phyloP scores from a whole-genome alignment of 2,329 filamentous ascomycete species.

The Beauveria rudraprayagi region DNA sequence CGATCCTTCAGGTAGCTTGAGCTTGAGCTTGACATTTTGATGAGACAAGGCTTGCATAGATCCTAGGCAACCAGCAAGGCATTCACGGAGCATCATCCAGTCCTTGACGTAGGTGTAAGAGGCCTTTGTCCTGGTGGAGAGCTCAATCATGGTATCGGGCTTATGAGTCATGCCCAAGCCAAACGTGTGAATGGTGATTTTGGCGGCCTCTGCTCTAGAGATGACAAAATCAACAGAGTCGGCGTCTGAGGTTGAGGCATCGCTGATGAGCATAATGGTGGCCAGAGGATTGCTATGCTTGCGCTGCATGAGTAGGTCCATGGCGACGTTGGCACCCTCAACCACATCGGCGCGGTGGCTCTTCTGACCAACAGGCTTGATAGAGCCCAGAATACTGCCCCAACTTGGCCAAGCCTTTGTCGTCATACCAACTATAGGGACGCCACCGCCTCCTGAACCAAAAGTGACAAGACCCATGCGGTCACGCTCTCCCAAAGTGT shows the following conservation, averaged over 20 bases:
- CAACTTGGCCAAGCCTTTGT: slow-evolving; percentile 91
- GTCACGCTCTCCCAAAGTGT: slow-evolving; percentile 82
- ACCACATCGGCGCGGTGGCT: slow-evolving; percentile 94
- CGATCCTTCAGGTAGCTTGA: slow-evolving; percentile 89
- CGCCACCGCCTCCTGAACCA: slow-evolving; percentile 85
- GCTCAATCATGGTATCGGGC: slow-evolving; percentile 96
- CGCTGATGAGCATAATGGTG: slow-evolving; percentile 92
- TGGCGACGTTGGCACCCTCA: slow-evolving; percentile 93
- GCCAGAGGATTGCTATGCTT: slow-evolving; percentile 94
- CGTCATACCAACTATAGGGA: slow-evolving; percentile 96
- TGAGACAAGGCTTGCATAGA: slow-evolving; percentile 92
- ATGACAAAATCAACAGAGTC: slow-evolving; percentile 98
- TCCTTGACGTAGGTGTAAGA: slow-evolving; percentile 98
- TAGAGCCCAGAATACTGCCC: slow-evolving; percentile 76
- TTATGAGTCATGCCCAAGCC: slow-evolving; percentile 95
- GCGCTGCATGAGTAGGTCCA: slow-evolving; percentile 97
- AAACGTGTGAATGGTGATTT: slow-evolving; percentile 95
- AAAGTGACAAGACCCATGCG: slow-evolving; percentile 97
- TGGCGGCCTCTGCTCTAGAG: slow-evolving; percentile 90
- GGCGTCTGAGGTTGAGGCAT: slow-evolving; percentile 86
- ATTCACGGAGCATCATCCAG: slow-evolving; percentile 99
- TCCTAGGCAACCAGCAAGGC: slow-evolving; percentile 85
- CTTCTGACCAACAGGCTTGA: slow-evolving; percentile 92
- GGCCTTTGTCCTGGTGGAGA: slow-evolving; percentile 90
- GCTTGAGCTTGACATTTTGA: slow-evolving; percentile 93